A percentile compares a stretch with the other conserved stretches of the same genome.
Conservation (phyloP, 768 basidiomycete genomes). For the Leccinum arenicola region DNA sequence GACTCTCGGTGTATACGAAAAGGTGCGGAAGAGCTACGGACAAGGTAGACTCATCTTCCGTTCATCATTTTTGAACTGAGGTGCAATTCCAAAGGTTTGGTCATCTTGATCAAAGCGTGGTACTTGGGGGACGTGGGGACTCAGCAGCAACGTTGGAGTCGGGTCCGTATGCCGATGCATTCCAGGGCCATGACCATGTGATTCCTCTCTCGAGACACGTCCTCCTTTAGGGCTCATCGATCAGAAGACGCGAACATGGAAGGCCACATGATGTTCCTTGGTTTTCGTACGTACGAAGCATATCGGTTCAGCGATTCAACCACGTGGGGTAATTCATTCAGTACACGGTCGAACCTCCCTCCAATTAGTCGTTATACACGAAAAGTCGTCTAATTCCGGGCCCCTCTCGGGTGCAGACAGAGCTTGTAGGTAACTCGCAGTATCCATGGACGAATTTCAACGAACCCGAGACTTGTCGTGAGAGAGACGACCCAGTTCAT, state of each 20-base stretch:
- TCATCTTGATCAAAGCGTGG: constrained; percentile 16
- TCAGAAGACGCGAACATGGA: neutral
- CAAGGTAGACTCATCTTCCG: constrained; percentile 2
- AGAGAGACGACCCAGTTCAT: neutral
- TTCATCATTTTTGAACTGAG: neutral
- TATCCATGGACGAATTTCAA: neutral
- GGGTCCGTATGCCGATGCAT: neutral
- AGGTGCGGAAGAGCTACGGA: constrained; percentile 12
- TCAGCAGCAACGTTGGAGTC: neutral
- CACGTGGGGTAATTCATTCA: neutral
- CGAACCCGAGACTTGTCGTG: neutral
- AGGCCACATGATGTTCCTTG: neutral
- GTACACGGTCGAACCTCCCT: neutral
- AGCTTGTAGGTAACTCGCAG: neutral
- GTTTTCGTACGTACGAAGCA: neutral
- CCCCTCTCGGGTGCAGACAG: neutral
- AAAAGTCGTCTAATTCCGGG: neutral
- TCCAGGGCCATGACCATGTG: constrained; percentile 21
- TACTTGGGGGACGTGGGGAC: constrained; percentile 11
- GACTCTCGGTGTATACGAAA: constrained; percentile 20
- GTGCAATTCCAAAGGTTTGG: constrained; percentile 7
- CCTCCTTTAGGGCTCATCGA: neutral
- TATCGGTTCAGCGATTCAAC: no score
- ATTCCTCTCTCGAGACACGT: neutral
- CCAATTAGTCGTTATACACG: neutral